phyloP scores from a whole-genome alignment of 2,329 filamentous ascomycete species.

The Aaosphaeria pasadenensis region DNA sequence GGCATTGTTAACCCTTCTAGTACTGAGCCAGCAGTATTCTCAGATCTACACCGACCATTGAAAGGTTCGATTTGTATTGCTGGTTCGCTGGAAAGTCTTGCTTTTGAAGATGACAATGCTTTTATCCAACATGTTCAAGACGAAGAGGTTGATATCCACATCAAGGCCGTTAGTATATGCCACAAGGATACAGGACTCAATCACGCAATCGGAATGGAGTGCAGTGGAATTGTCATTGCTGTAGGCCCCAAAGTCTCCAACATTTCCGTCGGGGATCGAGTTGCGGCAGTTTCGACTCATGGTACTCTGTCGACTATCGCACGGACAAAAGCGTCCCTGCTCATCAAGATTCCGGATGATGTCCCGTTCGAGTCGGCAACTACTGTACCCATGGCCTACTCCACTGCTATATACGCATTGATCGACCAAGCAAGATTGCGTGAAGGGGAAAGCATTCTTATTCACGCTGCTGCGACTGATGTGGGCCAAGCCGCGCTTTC shows the following conservation, averaged over 20 bases:
- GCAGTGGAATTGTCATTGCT: slow-evolving; percentile 14
- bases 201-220: slow-evolving; percentile 17
- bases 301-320: slow-evolving; percentile 18
- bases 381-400: slow-evolving; percentile 17
- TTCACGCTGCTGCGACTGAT: slow-evolving; percentile 25
- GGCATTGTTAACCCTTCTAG: slow-evolving; percentile 15
- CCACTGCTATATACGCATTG: slow-evolving; percentile 25
- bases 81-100: slow-evolving; percentile 12
- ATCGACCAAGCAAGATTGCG: slow-evolving; percentile 24
- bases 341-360: slow-evolving; percentile 17
- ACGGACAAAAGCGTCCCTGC: slow-evolving; percentile 12
- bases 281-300: slow-evolving; percentile 16
- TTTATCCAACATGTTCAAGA: slow-evolving; percentile 1
- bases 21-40: slow-evolving; percentile 12
- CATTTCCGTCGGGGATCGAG: slow-evolving; percentile 18
- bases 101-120: slow-evolving; percentile 15
- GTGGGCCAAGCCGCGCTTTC: slow-evolving; percentile 28
- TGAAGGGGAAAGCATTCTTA: slow-evolving; percentile 30
- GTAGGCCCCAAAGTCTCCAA: slow-evolving; percentile 14
- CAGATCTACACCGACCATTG: slow-evolving; percentile 9
- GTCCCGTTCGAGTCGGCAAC: slow-evolving; percentile 22
- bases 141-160: slow-evolving; percentile 32
- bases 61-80: slow-evolving; percentile 10
- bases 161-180: slow-evolving; percentile 23
- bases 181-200: slow-evolving; percentile 16